Evolutionary conservation across 2,329 filamentous ascomycete species (phyloP), one percentile per base, ranked within the genome.

Genomic region (Cordyceps militaris): DNA sequence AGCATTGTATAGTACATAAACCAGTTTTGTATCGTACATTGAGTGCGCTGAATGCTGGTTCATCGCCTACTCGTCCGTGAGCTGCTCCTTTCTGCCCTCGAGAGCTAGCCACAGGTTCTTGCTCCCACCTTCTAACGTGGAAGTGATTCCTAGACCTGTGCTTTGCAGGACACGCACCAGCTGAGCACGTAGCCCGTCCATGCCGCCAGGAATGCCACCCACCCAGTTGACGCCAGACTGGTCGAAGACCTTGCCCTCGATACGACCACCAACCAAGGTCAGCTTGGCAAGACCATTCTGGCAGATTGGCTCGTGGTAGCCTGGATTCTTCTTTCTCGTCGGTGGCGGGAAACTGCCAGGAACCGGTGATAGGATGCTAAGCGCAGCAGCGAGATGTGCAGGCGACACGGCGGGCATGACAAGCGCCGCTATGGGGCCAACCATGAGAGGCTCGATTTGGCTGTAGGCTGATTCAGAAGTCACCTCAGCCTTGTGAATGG

Each of bases 231-330:
- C 71, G 56, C 88, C 88, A 11, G 86, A 84, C 48, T 82, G 73
- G 68, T 97, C 92, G 66, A 96, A 92, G 32, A 91, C 83, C 71
- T 85, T 87, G 61, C 89, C 89, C 68, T 99, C 94, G 30, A 97
- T 82, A 53, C 94, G 81, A 14, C 92, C 92, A 55, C 91, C 94
- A 14, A 99, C 75, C 34, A 99, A 74, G 70, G 96, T 79, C 62
- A 99, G 74, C 75, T 99, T 99, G 67, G 91, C 85, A 64, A 99
- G 71, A 8, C 89, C 94, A 62, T 77, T 83, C 73, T 97, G 92
- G 56, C 93, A 89, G 1, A 79, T 72, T 0, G 84, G 79, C 57
- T 97, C 93, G 70, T 96, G 82, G 73, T 91, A 96, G 13, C 86
- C 85, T 0, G 93, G 91, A 66, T 82, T 90, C 65, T 83, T 86